These are phyloP conservation scores for Sonneratia caseolaris DNA, from an alignment of 345 rosid genomes.

Conservation along the genomic window DNA sequence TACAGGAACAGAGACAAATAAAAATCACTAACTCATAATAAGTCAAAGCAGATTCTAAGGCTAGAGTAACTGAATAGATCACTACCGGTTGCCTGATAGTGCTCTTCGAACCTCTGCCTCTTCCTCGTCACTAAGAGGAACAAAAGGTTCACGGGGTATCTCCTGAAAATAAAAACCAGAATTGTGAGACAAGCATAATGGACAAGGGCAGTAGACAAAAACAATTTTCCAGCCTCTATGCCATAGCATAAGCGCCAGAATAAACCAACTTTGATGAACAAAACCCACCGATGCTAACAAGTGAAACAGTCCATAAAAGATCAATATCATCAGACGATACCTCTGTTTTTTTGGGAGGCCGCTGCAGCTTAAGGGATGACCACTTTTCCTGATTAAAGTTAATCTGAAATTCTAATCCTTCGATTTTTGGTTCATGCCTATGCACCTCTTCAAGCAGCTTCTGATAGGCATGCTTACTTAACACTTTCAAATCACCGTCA, in stretches of 20 bases:
- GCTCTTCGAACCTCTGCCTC: slow-evolving; percentile 45
- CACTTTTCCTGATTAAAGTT: slow-evolving; percentile 37
- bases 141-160: slow-evolving; percentile 52
- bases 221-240: not conserved
- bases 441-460: slow-evolving; percentile 48
- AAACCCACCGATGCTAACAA: not conserved
- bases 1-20: slow-evolving; percentile 21
- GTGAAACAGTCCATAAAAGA: slow-evolving; percentile 4
- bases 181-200: slow-evolving; percentile 1
- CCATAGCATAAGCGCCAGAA: not conserved
- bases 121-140: slow-evolving; percentile 69
- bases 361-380: slow-evolving; percentile 25
- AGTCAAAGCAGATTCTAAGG: not conserved
- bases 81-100: slow-evolving; percentile 48
- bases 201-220: not conserved
- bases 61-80: not conserved
- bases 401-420: slow-evolving; percentile 47
- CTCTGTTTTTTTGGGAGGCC: slow-evolving; percentile 34
- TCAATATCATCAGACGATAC: slow-evolving; percentile 22
- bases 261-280: not conserved
- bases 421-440: slow-evolving; percentile 36
- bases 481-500: slow-evolving; percentile 18
- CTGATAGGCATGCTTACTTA: slow-evolving; percentile 45
- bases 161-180: slow-evolving; percentile 25
- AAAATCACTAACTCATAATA: not conserved